A percentile compares a stretch with the other conserved stretches of the same genome.
phyloP scores from a whole-genome alignment of 2,329 filamentous ascomycete species.

The Trichoderma asperellum region DNA sequence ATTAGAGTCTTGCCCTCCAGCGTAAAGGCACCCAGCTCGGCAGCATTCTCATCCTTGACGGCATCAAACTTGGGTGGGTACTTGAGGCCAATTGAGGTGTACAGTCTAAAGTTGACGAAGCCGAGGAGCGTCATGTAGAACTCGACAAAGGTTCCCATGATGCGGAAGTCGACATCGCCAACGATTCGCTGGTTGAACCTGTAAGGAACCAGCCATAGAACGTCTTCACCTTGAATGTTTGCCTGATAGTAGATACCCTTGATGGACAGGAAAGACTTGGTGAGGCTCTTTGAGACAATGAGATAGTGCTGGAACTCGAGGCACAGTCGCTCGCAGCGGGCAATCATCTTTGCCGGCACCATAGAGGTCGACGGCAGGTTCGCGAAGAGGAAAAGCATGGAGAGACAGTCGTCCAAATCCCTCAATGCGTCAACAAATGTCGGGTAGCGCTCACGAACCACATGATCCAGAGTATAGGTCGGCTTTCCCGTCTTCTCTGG shows the following conservation, averaged over 20 bases:
- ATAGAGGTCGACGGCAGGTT: slow-evolving; percentile 89
- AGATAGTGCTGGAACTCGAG: slow-evolving; percentile 98
- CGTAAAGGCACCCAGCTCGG: slow-evolving; percentile 87
- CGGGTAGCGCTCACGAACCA: slow-evolving; percentile 96
- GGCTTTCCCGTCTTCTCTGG: slow-evolving; percentile 91
- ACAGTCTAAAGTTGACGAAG: slow-evolving; percentile 95
- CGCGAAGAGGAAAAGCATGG: slow-evolving; percentile 96
- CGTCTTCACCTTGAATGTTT: slow-evolving; percentile 93
- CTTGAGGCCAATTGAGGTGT: slow-evolving; percentile 86
- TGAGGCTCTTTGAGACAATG: slow-evolving; percentile 86
- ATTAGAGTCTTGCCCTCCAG: slow-evolving; percentile 74
- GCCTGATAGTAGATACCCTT: slow-evolving; percentile 99
- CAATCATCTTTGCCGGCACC: slow-evolving; percentile 93
- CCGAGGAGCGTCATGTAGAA: slow-evolving; percentile 97
- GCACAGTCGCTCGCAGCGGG: slow-evolving; percentile 87
- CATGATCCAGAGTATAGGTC: slow-evolving; percentile 89
- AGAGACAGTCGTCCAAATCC: slow-evolving; percentile 94
- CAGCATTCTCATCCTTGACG: slow-evolving; percentile 83
- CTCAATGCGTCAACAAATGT: slow-evolving; percentile 93
- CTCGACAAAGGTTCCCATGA: slow-evolving; percentile 99
- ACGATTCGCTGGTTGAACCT: slow-evolving; percentile 95
- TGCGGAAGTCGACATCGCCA: slow-evolving; percentile 94
- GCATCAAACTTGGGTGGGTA: slow-evolving; percentile 95
- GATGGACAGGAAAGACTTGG: slow-evolving; percentile 96
- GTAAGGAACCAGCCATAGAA: slow-evolving; percentile 96